Conservation (phyloP, 129 eudicot species). For the Apium graveolens region DNA sequence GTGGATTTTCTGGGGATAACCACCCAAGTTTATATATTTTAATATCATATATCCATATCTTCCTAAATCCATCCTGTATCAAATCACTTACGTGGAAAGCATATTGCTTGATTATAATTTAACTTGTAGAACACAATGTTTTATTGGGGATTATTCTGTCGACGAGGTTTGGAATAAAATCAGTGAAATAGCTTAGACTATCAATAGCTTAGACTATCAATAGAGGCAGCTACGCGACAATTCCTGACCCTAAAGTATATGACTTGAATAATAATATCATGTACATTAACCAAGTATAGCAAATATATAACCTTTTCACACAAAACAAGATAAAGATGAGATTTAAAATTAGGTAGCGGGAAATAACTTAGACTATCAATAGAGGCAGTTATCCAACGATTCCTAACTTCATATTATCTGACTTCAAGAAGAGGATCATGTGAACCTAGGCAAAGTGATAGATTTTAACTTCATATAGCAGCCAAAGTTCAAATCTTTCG, state of each 20-base stretch:
- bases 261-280: background rate
- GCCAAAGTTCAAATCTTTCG: background rate
- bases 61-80: background rate
- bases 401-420: background rate
- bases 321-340: too few relatives aligned
- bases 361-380: background rate
- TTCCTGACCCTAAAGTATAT: background rate
- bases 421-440: background rate
- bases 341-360: background rate
- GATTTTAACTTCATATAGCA: background rate
- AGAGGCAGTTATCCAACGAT: background rate
- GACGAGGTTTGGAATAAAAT: background rate
- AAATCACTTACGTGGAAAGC: background rate
- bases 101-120: background rate
- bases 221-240: background rate
- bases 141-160: background rate
- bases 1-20: too few relatives aligned
- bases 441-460: background rate
- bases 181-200: too few relatives aligned
- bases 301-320: too few relatives aligned
- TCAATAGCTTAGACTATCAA: background rate
- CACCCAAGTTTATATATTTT: too few relatives aligned
- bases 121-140: background rate
- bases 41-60: too few relatives aligned
- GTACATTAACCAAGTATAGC: too few relatives aligned